A percentile compares a stretch with the other conserved stretches of the same genome.
These are phyloP conservation scores for Neltuma alba DNA, from an alignment of 306 rosid genomes.

Conservation along the genomic window DNA sequence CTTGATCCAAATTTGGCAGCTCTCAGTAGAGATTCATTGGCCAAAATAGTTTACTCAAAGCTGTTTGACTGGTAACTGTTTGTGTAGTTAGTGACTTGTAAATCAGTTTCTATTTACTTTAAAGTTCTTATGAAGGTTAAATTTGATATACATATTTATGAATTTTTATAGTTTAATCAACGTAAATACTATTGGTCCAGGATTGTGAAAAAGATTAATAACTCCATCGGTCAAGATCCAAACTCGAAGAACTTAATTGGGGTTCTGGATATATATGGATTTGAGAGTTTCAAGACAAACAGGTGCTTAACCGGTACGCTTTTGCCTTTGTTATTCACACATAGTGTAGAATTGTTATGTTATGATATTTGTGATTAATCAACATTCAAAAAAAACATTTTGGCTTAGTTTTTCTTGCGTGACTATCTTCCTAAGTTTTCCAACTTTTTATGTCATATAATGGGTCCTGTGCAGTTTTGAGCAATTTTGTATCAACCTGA, in stretches of 20 bases:
- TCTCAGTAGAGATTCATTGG: conserved; percentile 37
- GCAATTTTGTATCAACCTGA: conserved; percentile 97
- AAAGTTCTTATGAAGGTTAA: not conserved
- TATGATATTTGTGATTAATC: conserved; percentile 12
- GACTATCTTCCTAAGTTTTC: conserved; percentile 21
- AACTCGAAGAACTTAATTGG: conserved; percentile 80
- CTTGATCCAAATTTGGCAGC: conserved; percentile 77
- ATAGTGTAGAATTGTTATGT: conserved; percentile 4
- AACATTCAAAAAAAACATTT: not conserved
- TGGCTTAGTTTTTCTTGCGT: conserved; percentile 1
- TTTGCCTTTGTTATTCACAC: conserved; percentile 50
- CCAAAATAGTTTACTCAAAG: not conserved
- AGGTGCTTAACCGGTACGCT: conserved; percentile 85
- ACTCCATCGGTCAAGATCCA: conserved; percentile 94
- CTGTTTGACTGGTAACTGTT: not conserved
- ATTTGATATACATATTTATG: conserved; percentile 28
- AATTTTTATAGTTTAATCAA: conserved; percentile 27
- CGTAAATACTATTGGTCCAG: conserved; percentile 49
- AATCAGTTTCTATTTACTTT: not conserved
- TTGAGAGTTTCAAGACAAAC: conserved; percentile 99
- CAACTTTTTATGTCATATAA: not conserved
- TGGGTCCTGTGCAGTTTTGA: conserved; percentile 75
- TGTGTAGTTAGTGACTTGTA: not conserved
- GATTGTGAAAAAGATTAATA: conserved; percentile 90
- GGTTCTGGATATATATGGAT: conserved; percentile 97